Percentiles rank a stretch among this genome's conserved stretches.
phyloP scores from a whole-genome alignment of 1,139 yeast species.

The Blastobotrys petasosporus region DNA sequence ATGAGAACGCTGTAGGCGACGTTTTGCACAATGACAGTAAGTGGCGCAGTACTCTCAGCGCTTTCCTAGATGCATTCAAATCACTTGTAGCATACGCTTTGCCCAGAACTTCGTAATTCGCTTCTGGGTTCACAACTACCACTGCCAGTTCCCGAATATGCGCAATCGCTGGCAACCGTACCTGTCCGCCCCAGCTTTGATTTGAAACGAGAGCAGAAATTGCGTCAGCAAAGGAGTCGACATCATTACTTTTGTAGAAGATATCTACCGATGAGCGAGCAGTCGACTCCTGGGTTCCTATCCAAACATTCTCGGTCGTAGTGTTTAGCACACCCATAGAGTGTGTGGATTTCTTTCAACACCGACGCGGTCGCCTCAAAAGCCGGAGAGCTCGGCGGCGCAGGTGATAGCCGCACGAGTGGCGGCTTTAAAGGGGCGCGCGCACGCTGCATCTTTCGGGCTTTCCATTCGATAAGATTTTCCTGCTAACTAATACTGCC shows the following conservation, averaged over 20 bases:
- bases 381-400: no score
- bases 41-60: slow-evolving; percentile 9
- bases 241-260: background rate
- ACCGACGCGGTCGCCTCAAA: no score
- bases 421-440: no score
- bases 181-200: slow-evolving; percentile 1
- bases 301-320: background rate
- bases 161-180: slow-evolving; percentile 8
- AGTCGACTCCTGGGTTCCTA: background rate
- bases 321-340: no score
- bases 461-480: background rate
- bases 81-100: slow-evolving; percentile 11
- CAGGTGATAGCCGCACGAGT: no score
- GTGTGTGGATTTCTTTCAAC: no score
- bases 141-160: slow-evolving; percentile 10
- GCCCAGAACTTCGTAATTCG: slow-evolving; percentile 7
- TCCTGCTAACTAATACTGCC: background rate
- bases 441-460: background rate
- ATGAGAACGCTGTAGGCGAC: no score
- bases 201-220: background rate
- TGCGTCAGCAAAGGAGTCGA: background rate
- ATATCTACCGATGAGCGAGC: background rate
- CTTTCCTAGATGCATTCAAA: slow-evolving; percentile 4
- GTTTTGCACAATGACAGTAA: slow-evolving; percentile 1
- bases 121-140: slow-evolving; percentile 12